phyloP scores from a whole-genome alignment of 2,329 filamentous ascomycete species.

The Cordyceps militaris region DNA sequence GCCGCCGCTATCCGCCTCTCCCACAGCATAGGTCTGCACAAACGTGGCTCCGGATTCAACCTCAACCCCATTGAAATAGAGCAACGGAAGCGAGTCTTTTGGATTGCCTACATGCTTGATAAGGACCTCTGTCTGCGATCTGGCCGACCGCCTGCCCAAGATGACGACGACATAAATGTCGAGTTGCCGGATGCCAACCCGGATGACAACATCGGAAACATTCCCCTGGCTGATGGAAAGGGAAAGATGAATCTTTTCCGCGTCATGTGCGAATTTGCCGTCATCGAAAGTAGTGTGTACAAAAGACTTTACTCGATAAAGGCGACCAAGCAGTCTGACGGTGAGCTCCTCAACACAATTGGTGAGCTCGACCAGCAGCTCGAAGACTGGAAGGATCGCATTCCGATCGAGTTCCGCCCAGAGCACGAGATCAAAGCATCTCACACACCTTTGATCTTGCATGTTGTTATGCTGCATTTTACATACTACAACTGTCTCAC shows the following conservation, averaged over 20 bases:
- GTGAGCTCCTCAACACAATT: conserved; percentile 89
- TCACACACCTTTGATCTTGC: conserved; percentile 87
- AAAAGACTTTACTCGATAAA: conserved; percentile 87
- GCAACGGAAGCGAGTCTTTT: conserved; percentile 64
- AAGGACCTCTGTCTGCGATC: conserved; percentile 56
- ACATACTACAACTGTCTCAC: conserved; percentile 97
- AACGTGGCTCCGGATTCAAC: conserved; percentile 86
- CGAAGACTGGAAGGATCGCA: conserved; percentile 93
- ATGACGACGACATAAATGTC: conserved; percentile 80
- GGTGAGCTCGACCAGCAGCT: conserved; percentile 84
- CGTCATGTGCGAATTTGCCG: conserved; percentile 82
- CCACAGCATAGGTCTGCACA: conserved; percentile 92
- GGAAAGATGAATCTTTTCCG: conserved; percentile 93
- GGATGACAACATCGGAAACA: conserved; percentile 87
- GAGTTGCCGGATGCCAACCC: conserved; percentile 89
- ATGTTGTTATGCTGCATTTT: conserved; percentile 91
- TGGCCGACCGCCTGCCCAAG: conserved; percentile 53
- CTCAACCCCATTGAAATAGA: conserved; percentile 91
- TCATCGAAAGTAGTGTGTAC: conserved; percentile 92
- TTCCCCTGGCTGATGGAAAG: conserved; percentile 80
- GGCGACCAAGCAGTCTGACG: conserved; percentile 84
- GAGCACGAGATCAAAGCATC: conserved; percentile 93
- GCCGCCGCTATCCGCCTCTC: conserved; percentile 84
- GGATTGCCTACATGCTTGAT: conserved; percentile 60
- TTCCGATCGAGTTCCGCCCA: conserved; percentile 92